phyloP scores from a whole-genome alignment of 352 stramenopile species.

The Pythium dissotocum region DNA sequence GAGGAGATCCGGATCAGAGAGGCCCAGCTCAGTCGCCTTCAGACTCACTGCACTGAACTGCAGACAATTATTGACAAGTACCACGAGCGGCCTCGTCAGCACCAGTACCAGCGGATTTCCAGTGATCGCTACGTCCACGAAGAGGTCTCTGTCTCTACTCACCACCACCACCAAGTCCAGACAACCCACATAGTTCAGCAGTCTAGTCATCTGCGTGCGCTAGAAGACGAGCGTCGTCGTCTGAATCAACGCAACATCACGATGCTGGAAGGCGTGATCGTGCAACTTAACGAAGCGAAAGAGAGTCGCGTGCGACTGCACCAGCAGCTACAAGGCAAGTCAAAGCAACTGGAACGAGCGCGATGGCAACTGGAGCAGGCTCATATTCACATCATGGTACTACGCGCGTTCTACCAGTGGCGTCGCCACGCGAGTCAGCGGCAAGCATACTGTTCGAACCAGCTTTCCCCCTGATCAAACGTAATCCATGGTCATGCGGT shows the following conservation, averaged over 20 bases:
- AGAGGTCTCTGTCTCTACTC: background rate
- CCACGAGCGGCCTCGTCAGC: background rate
- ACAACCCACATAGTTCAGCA: background rate
- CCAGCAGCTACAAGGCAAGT: constrained; percentile 8
- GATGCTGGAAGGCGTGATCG: constrained; percentile 27
- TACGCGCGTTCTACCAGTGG: constrained; percentile 25
- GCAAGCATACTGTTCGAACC: background rate
- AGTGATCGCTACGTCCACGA: background rate
- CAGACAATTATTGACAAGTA: constrained; percentile 40
- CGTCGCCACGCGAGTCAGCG: background rate
- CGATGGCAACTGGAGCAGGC: constrained; percentile 7
- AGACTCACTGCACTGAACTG: constrained; percentile 45
- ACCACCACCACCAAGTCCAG: background rate
- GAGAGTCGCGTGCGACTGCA: constrained; percentile 8
- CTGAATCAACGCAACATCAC: constrained; percentile 21
- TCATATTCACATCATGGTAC: constrained; percentile 8
- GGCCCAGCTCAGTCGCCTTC: constrained; percentile 41
- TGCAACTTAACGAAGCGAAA: constrained; percentile 18
- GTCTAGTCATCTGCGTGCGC: background rate
- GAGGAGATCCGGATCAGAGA: constrained; percentile 44
- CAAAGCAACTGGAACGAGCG: background rate
- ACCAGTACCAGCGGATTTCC: background rate
- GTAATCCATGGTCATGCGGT: constrained; percentile 62
- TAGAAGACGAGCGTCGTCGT: constrained; percentile 20
- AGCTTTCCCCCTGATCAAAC: background rate